phyloP scores from a whole-genome alignment of 2,329 filamentous ascomycete species.

The Fusarium sp. region DNA sequence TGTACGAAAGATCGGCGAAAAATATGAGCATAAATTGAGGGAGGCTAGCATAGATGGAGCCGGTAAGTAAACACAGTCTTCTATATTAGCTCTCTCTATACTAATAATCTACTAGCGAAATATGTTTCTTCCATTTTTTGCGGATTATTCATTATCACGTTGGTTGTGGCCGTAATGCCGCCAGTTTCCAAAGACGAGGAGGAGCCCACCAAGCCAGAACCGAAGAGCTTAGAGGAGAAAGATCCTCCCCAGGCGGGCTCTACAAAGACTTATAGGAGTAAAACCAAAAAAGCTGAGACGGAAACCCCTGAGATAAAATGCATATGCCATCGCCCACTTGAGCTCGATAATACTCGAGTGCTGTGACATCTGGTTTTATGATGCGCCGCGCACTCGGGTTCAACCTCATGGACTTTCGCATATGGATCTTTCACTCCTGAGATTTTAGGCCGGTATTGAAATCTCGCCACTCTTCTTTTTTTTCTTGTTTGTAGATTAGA shows the following conservation, averaged over 20 bases:
- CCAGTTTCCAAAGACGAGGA: background rate
- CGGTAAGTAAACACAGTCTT: background rate
- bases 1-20: background rate
- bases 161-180: rapidly evolving
- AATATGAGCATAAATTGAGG: background rate
- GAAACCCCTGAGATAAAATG: background rate
- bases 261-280: background rate
- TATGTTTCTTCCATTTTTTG: rapidly evolving
- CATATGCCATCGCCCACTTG: background rate
- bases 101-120: background rate
- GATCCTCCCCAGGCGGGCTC: background rate
- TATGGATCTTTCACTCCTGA: background rate
- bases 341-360: background rate
- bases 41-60: background rate
- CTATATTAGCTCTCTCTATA: background rate
- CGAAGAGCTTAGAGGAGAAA: background rate
- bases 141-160: background rate
- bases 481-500: background rate
- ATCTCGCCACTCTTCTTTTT: background rate
- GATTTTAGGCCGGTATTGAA: background rate
- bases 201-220: background rate
- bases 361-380: background rate
- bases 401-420: background rate
- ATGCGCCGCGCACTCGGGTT: background rate
- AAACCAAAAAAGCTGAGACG: background rate